A percentile compares a stretch with the other conserved stretches of the same genome.
Conservation (phyloP, 2,329 filamentous ascomycete species). For the Botryotinia globosa region DNA sequence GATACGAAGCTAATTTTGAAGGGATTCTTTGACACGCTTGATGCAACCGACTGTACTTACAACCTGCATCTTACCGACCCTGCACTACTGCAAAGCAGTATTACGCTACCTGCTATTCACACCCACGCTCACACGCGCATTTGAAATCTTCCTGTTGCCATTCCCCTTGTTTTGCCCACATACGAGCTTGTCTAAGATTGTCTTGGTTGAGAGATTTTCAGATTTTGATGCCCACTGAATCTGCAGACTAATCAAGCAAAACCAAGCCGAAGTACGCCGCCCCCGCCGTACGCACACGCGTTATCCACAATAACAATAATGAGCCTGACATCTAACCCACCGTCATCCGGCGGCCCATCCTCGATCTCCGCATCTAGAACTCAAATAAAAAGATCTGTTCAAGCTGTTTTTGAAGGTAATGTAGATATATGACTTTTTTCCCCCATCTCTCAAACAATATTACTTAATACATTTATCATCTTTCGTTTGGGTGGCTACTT, state of each 20-base stretch:
- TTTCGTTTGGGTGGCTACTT: conserved; percentile 4
- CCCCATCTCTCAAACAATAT: conserved; percentile 7
- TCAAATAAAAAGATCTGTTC: conserved; percentile 57
- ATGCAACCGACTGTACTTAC: conserved; percentile 9
- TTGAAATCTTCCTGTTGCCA: conserved; percentile 4
- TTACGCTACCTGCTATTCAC: conserved; percentile 5
- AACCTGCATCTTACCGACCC: conserved; percentile 4
- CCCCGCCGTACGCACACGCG: conserved; percentile 16
- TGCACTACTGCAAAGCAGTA: conserved; percentile 10
- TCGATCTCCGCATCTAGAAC: conserved; percentile 40
- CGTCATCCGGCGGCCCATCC: conserved; percentile 36
- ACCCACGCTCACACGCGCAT: conserved; percentile 4
- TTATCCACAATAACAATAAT: conserved; percentile 24
- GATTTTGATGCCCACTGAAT: neutral
- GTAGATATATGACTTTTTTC: conserved; percentile 7
- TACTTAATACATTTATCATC: conserved; percentile 18
- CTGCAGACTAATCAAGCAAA: conserved; percentile 9
- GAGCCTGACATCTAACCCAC: conserved; percentile 38
- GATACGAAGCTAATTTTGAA: neutral
- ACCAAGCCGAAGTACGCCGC: conserved; percentile 4
- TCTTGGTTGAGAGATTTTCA: conserved; percentile 4
- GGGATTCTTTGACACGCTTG: conserved; percentile 5
- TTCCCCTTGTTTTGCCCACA: conserved; percentile 13
- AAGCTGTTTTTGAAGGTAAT: conserved; percentile 60
- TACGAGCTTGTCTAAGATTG: conserved; percentile 11